Percentiles rank a stretch among this genome's conserved stretches.
phyloP scores from a whole-genome alignment of 768 basidiomycete species.

The Termitomyces sp. region DNA sequence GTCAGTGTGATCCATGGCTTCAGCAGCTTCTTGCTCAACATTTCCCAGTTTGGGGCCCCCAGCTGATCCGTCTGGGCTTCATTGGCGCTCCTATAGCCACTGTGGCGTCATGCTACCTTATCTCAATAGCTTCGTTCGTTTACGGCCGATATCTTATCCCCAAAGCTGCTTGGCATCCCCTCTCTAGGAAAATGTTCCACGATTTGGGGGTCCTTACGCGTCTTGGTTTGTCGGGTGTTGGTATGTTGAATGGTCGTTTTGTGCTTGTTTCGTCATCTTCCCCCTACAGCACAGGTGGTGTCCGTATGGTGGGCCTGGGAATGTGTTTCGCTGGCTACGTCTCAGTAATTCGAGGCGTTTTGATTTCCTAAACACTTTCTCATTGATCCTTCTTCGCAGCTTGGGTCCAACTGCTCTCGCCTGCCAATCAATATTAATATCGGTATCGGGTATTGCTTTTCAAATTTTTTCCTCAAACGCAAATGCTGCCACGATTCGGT shows the following conservation, averaged over 20 bases:
- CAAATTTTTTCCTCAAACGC: conserved; percentile 81
- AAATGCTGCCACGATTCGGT: conserved; percentile 83
- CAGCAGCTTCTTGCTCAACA: not conserved
- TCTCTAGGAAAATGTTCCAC: conserved; percentile 58
- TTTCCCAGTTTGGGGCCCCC: conserved; percentile 72
- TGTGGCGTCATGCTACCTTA: conserved; percentile 79
- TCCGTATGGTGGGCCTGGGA: conserved; percentile 1
- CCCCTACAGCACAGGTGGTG: conserved; percentile 48
- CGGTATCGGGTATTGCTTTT: conserved; percentile 51
- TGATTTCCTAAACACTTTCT: too few relatives aligned
- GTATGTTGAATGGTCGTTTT: conserved; percentile 25
- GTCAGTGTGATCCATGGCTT: conserved; percentile 26
- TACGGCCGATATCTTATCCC: conserved; percentile 61
- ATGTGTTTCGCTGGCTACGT: not conserved
- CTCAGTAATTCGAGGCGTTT: not conserved
- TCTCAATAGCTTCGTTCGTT: conserved; percentile 52
- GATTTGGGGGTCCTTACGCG: conserved; percentile 61
- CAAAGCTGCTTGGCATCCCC: conserved; percentile 79
- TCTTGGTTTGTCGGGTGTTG: conserved; percentile 66
- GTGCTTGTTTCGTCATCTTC: not conserved
- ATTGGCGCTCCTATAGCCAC: conserved; percentile 90
- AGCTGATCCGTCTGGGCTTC: conserved; percentile 75
- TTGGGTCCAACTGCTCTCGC: not conserved
- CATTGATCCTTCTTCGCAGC: not conserved
- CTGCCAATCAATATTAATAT: not conserved